Percentiles rank a stretch among this genome's conserved stretches.
These are phyloP conservation scores for Wickerhamiella australiensis DNA, from an alignment of 805 yeast species.

Conservation along the genomic window DNA sequence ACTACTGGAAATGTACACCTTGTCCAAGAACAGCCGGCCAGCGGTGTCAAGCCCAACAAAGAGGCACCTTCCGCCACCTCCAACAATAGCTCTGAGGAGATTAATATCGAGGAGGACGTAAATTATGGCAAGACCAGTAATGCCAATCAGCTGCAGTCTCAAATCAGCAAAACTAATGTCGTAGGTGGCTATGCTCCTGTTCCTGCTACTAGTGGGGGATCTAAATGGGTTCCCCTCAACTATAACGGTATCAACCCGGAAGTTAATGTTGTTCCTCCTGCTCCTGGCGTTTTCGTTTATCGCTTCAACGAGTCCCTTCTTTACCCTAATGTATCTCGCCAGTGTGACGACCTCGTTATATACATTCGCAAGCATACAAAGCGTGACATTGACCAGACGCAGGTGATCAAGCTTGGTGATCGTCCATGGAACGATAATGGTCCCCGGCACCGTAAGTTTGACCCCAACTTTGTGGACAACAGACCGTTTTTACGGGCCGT, in stretches of 20 bases:
- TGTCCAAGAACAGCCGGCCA: constrained; percentile 18
- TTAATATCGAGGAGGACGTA: constrained; percentile 6
- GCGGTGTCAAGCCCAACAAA: neutral
- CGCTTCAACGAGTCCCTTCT: constrained; percentile 71
- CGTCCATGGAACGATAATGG: constrained; percentile 92
- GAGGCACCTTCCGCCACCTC: neutral
- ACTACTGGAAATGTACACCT: constrained; percentile 56
- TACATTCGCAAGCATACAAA: constrained; percentile 50
- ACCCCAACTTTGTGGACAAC: constrained; percentile 30
- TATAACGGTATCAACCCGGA: constrained; percentile 42
- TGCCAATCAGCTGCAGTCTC: neutral
- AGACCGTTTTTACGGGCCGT: constrained; percentile 61
- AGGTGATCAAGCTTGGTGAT: constrained; percentile 35
- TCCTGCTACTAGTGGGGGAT: constrained; percentile 1
- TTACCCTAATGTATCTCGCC: constrained; percentile 68
- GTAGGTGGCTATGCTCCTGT: constrained; percentile 12
- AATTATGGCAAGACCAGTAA: neutral
- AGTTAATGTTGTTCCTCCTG: constrained; percentile 58
- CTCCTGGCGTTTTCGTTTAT: constrained; percentile 81
- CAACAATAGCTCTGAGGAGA: constrained; percentile 6
- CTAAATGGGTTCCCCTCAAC: constrained; percentile 30
- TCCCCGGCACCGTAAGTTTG: constrained; percentile 30
- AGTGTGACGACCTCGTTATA: constrained; percentile 55
- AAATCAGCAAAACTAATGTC: constrained; percentile 2
- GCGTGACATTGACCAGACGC: constrained; percentile 38